A percentile compares a stretch with the other conserved stretches of the same genome.
Conservation (phyloP, 305 asterid species). For the Solanum hybrid region DNA sequence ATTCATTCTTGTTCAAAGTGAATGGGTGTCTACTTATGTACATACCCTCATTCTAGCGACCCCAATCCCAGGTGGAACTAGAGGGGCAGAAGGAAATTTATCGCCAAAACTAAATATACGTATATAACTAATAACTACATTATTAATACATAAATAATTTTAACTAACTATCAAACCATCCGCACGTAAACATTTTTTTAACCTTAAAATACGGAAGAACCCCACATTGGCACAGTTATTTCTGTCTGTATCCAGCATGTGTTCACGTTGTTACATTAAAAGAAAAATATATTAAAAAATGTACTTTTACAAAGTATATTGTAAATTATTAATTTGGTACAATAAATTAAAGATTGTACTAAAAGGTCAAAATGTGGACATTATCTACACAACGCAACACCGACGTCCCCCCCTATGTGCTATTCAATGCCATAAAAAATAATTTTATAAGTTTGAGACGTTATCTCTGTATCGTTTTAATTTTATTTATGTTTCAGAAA, state of each 20-base stretch:
- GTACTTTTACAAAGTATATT: not conserved
- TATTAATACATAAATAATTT: not conserved
- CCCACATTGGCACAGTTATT: not conserved
- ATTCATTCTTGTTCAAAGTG: not conserved
- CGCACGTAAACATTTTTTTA: not conserved
- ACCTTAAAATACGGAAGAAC: not conserved
- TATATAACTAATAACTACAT: not conserved
- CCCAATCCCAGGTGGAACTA: too few relatives aligned
- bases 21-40: not conserved
- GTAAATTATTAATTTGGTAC: not conserved
- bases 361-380: constrained; percentile 20
- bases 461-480: not conserved
- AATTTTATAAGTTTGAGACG: not conserved
- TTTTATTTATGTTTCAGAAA: not conserved
- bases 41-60: not conserved
- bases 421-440: not conserved
- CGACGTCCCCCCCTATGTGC: constrained; percentile 27
- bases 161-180: not conserved
- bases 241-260: constrained; percentile 12
- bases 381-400: constrained; percentile 21
- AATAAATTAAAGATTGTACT: not conserved
- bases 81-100: too few relatives aligned
- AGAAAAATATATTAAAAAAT: not conserved
- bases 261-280: constrained; percentile 2
- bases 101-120: too few relatives aligned